These are phyloP conservation scores for Syzygium aqueum DNA, from an alignment of 345 rosid species.

Conservation along the genomic window DNA sequence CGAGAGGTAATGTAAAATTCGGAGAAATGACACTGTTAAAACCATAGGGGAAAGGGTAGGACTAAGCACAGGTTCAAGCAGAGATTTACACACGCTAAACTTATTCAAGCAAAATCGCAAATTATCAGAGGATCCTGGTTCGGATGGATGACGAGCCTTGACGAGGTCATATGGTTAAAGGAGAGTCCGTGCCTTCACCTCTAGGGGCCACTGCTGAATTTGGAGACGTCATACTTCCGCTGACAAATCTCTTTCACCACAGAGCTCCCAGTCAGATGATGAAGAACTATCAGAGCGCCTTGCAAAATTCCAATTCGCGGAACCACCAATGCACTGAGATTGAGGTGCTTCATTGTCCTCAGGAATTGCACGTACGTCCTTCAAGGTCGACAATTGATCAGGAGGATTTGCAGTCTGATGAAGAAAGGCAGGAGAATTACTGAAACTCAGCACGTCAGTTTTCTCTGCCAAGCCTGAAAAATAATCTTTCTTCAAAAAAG, in stretches of 20 bases:
- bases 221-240: background rate
- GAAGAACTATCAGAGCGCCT: conserved; percentile 20
- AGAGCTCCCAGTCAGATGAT: conserved; percentile 72
- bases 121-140: background rate
- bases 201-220: background rate
- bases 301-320: conserved; percentile 13
- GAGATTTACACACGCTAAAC: background rate
- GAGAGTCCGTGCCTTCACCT: background rate
- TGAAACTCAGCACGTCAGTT: background rate
- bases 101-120: background rate
- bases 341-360: background rate
- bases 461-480: background rate
- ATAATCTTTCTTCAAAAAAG: conserved; percentile 5
- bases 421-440: background rate
- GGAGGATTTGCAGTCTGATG: background rate
- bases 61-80: background rate
- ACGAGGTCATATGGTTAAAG: background rate
- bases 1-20: background rate
- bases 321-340: background rate
- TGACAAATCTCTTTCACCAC: conserved; percentile 35
- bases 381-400: background rate
- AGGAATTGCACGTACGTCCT: background rate
- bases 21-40: background rate
- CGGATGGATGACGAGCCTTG: background rate
- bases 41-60: background rate